Evolutionary conservation across 1,284 basidiomycete genomes (phyloP).

Genomic region (Trametes versicolor): DNA sequence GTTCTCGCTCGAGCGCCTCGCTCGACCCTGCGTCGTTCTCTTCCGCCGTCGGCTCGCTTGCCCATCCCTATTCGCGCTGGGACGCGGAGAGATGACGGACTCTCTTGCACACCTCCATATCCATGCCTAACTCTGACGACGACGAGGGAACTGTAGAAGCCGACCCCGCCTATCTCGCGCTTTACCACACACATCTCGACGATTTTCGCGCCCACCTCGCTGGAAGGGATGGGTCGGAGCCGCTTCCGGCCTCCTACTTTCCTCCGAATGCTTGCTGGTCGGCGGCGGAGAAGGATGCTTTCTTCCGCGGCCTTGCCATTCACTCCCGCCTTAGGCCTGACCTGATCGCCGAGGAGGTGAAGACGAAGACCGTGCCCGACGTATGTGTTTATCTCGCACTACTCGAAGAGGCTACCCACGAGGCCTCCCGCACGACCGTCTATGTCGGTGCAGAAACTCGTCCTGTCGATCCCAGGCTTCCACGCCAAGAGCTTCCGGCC

Average conservation of each 20-base stretch:
- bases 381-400: constrained; percentile 68
- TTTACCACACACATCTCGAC: constrained; percentile 35
- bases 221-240: constrained; percentile 30
- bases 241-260: constrained; percentile 50
- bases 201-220: constrained; percentile 37
- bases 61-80: constrained; percentile 11
- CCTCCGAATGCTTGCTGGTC: constrained; percentile 69
- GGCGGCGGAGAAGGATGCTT: constrained; percentile 67
- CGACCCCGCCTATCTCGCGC: constrained; percentile 31
- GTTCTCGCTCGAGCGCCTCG: neutral
- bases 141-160: constrained; percentile 26
- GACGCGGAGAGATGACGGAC: constrained; percentile 26
- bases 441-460: constrained; percentile 8
- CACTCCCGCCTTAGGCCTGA: constrained; percentile 79
- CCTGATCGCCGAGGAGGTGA: constrained; percentile 70
- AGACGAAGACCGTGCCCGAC: constrained; percentile 68
- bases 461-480: constrained; percentile 1
- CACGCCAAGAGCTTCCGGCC: constrained; percentile 38
- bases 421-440: neutral
- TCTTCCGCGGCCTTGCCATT: constrained; percentile 72
- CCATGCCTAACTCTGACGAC: constrained; percentile 31
- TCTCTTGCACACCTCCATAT: neutral
- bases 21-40: constrained; percentile 24
- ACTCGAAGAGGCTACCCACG: constrained; percentile 51
- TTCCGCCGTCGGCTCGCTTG: constrained; percentile 4